These are phyloP conservation scores for Carex pumila DNA, from an alignment of 176 grass and related monocot species.

Conservation along the genomic window DNA sequence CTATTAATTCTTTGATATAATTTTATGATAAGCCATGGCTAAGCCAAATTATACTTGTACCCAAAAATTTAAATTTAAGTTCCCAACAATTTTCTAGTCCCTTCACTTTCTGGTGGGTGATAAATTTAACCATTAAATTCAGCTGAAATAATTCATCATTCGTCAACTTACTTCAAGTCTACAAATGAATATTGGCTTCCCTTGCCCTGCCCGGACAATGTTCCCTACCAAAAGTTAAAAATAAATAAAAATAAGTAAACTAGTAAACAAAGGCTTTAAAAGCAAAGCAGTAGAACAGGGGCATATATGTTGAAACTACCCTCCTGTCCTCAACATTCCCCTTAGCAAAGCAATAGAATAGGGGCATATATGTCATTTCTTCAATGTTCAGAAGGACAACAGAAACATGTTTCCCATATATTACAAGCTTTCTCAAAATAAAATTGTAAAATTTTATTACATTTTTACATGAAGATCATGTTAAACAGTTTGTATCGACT, in stretches of 20 bases:
- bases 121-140: neutral
- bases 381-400: conserved; percentile 3
- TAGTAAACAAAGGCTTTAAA: too few species aligned
- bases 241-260: neutral
- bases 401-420: neutral
- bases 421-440: neutral
- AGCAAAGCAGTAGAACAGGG: too few species aligned
- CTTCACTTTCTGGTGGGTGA: neutral
- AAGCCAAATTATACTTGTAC: neutral
- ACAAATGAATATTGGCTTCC: conserved; percentile 95
- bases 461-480: too few species aligned
- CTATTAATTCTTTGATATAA: neutral
- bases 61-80: neutral
- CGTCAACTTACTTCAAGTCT: conserved; percentile 88
- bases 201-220: conserved; percentile 90
- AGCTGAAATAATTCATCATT: neutral
- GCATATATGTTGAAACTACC: neutral
- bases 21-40: neutral
- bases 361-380: neutral
- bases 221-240: conserved; percentile 53
- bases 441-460: too few species aligned
- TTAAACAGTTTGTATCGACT: too few species aligned
- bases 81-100: neutral
- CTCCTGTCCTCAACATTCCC: neutral
- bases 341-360: neutral